Conservation (phyloP, 2,329 filamentous ascomycete genomes). For the Zasmidium angulare region DNA sequence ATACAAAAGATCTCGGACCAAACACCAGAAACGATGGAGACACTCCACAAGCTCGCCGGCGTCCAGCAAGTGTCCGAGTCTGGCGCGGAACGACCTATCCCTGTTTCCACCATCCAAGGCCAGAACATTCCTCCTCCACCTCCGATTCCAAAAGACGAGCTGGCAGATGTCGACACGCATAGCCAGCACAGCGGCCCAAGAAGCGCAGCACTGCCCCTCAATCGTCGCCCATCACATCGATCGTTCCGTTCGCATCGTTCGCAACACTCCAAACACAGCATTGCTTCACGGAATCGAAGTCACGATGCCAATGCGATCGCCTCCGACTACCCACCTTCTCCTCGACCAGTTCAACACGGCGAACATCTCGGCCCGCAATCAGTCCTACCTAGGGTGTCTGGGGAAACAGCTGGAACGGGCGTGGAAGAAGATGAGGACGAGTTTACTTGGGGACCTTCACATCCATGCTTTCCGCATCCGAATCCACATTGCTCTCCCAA, state of each 20-base stretch:
- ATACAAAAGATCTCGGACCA: not conserved
- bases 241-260: constrained; percentile 21
- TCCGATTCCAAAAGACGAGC: constrained; percentile 24
- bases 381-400: not conserved
- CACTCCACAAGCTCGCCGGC: constrained; percentile 36
- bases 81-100: constrained; percentile 20
- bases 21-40: constrained; percentile 28
- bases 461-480: constrained; percentile 90
- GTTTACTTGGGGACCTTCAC: constrained; percentile 86
- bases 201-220: constrained; percentile 35
- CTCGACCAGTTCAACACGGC: not conserved
- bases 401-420: not conserved
- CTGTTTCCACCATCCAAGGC: constrained; percentile 5
- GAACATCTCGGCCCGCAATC: not conserved
- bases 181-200: constrained; percentile 10
- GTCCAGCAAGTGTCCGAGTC: constrained; percentile 32
- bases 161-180: constrained; percentile 13
- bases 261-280: constrained; percentile 9
- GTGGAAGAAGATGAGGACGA: constrained; percentile 37
- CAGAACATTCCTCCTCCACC: constrained; percentile 24
- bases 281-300: constrained; percentile 4
- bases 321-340: constrained; percentile 4
- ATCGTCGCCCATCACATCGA: constrained; percentile 31
- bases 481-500: constrained; percentile 85
- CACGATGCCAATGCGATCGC: constrained; percentile 10